Percentiles rank a stretch among this genome's conserved stretches.
Evolutionary conservation across 2,329 filamentous ascomycete species (phyloP).

Genomic region (Cladophialophora yegresii): DNA sequence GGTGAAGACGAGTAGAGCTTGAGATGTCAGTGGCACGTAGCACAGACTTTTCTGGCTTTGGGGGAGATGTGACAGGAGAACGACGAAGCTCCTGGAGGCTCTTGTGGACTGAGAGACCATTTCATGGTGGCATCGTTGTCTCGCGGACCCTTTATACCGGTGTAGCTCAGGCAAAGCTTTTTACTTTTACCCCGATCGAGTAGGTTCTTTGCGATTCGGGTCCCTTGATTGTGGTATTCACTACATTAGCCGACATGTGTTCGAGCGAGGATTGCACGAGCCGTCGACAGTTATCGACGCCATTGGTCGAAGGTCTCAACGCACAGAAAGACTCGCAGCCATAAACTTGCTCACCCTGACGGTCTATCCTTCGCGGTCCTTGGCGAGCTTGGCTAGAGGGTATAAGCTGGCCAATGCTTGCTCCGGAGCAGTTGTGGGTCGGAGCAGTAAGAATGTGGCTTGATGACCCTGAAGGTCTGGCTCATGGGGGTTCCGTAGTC

Average conservation of each 20-base stretch:
- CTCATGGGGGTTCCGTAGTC: neutral
- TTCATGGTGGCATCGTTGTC: neutral
- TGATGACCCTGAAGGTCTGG: neutral
- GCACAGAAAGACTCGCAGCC: neutral
- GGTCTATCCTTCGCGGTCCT: slow-evolving; percentile 3
- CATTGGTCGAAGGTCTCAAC: neutral
- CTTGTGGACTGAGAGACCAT: neutral
- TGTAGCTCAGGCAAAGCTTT: neutral
- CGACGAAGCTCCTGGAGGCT: neutral
- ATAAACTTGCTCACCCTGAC: slow-evolving; percentile 17
- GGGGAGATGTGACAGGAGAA: neutral
- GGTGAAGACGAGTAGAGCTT: neutral
- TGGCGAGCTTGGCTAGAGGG: slow-evolving; percentile 4
- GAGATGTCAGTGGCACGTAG: neutral
- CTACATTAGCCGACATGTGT: neutral
- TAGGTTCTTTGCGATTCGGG: neutral
- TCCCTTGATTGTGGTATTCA: neutral
- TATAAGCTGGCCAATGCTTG: neutral
- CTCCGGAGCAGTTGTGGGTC: neutral
- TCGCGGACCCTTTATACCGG: neutral
- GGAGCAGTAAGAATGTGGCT: neutral
- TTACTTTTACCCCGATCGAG: neutral
- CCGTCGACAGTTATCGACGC: neutral
- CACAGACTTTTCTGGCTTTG: neutral
- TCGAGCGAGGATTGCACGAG: neutral